phyloP scores from a whole-genome alignment of 257 asterid species.

The Solanum dulcamara region DNA sequence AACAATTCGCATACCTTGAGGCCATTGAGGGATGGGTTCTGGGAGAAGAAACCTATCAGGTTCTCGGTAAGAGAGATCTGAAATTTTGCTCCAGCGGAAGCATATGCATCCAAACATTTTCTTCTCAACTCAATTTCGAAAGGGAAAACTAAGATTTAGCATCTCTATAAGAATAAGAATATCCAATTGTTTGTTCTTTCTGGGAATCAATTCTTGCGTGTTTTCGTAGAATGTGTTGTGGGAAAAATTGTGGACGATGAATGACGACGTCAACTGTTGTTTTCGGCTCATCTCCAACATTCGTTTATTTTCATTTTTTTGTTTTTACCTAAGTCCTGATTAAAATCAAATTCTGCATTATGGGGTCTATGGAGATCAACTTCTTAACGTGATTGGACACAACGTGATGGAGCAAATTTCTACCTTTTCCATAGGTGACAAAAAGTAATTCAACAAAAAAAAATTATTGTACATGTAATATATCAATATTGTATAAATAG shows the following conservation, averaged over 20 bases:
- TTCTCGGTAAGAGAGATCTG: conserved; percentile 25
- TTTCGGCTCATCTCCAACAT: neutral
- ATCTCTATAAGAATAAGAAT: neutral
- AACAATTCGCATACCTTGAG: conserved; percentile 28
- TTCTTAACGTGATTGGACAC: no score
- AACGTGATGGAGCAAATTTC: no score
- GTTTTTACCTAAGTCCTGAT: no score
- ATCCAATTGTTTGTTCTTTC: neutral
- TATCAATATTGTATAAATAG: no score
- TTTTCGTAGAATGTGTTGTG: neutral
- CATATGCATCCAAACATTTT: conserved; percentile 32
- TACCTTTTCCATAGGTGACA: no score
- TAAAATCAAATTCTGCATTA: no score
- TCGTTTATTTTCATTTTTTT: no score
- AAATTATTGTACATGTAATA: no score
- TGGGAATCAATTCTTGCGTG: neutral
- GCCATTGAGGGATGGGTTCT: conserved; percentile 79
- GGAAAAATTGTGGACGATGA: neutral
- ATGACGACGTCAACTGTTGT: neutral
- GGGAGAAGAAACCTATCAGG: conserved; percentile 52
- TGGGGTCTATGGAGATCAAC: no score
- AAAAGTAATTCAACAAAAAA: no score
- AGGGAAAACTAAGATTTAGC: neutral
- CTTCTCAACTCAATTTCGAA: neutral
- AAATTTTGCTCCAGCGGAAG: conserved; percentile 38